Base-by-base conservation (phyloP, 371 early-diverging fungal species). In the Mucor ambiguus region DNA sequence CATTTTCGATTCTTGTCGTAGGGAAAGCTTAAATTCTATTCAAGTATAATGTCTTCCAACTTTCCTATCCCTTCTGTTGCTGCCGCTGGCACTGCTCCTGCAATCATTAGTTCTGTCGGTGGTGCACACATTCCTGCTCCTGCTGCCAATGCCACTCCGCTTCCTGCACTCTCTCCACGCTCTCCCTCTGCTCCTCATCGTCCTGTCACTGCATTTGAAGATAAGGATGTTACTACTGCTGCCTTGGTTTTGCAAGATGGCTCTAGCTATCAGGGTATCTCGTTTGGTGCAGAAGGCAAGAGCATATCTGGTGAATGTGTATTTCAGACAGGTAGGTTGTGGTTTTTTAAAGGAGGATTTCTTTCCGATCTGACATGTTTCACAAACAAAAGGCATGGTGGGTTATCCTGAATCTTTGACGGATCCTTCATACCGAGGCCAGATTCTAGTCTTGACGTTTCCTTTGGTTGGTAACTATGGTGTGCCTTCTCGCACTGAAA, bases 271-370 rank as follows among this genome's bases (percentile, higher is more conserved):
- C 89, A 93, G 71, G 98, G 97, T 72, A 85, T 93, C 72, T 96
- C 96, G 8, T 98, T 97, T 78, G 98, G 98, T 64, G 90, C 96
- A 8, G 94, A 95, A 82, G 16, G 52, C 5, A 81, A 86, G 66
- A 90, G 93, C 52, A 89, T 97, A 58, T 86, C 97, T 61, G 98
- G 98, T 67, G 98, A 98, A 84, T 94, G 95, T 71, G 98, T 98
- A 65, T 98, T 98, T 84, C 96, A 96, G 77, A 98, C 98, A 56
- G 97, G 97, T 94, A 83, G 69, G 85, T 55, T 20, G 26, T 28
- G 52, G 63, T 29, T 22, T 29, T 22, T 29, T 11, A 43, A 44
- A 32, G 26, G 38, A 24, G 26, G 30, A n/a, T 28, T 22, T 10
- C 10, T 60, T 60, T 60, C 29, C 41, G 22, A 38, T 60, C 30